Conservation (phyloP, 2,329 filamentous ascomycete species). For the Claviceps africana region DNA sequence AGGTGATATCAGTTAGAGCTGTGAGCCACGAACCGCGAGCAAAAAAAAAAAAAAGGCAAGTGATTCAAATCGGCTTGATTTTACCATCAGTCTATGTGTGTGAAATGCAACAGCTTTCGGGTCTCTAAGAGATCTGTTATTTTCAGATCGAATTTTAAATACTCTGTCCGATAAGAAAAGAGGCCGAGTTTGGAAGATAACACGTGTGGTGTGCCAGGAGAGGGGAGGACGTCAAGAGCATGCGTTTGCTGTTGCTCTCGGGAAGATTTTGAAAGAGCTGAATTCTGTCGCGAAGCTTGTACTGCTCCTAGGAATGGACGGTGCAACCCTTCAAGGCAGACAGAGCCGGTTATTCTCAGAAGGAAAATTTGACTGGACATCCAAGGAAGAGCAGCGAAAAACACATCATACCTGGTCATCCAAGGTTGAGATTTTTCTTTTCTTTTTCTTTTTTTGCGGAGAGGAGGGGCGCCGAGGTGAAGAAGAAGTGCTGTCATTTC, state of each 20-base stretch:
- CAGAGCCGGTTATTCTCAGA: not conserved
- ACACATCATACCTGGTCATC: not conserved
- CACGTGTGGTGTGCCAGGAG: not conserved
- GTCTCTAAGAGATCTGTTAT: not conserved
- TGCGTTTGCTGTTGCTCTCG: not conserved
- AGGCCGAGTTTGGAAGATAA: not conserved
- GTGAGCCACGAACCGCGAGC: not conserved
- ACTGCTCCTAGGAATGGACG: not conserved
- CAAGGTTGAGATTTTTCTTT: not conserved
- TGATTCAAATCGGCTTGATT: not conserved
- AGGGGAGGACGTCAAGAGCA: not conserved
- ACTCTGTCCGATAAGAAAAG: not conserved
- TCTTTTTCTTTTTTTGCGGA: not conserved
- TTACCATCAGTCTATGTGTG: not conserved
- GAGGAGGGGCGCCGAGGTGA: not conserved
- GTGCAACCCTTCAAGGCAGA: not conserved
- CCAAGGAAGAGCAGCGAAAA: not conserved
- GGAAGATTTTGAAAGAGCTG: not conserved
- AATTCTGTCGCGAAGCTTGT: not conserved
- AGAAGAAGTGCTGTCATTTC: slow-evolving; percentile 1
- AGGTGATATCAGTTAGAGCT: not conserved
- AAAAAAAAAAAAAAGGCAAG: too few relatives aligned
- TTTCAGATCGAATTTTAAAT: not conserved
- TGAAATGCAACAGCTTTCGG: too few relatives aligned
- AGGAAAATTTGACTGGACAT: not conserved